Conservation (phyloP, 2,329 filamentous ascomycete genomes). For the Alternaria gaisen region DNA sequence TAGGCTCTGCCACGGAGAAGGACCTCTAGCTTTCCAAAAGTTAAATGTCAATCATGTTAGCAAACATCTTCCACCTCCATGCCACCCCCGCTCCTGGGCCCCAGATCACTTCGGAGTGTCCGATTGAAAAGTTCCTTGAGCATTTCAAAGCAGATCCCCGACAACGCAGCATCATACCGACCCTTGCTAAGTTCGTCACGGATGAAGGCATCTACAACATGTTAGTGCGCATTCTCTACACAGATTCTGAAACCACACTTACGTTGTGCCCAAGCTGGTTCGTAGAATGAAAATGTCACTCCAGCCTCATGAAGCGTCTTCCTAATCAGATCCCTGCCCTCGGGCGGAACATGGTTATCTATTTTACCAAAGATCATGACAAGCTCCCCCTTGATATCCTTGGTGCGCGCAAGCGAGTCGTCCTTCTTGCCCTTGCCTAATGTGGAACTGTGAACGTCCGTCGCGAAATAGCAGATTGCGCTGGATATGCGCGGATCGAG, state of each 20-base stretch:
- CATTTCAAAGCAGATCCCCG: constrained; percentile 90
- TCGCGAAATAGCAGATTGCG: constrained; percentile 88
- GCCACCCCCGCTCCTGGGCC: constrained; percentile 68
- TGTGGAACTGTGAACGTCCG: constrained; percentile 83
- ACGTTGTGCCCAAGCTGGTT: constrained; percentile 91
- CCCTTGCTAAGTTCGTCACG: constrained; percentile 92
- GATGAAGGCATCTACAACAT: constrained; percentile 78
- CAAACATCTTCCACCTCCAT: constrained; percentile 77
- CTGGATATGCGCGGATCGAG: constrained; percentile 80
- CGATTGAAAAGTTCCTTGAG: constrained; percentile 85
- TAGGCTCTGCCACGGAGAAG: neutral
- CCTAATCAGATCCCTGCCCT: constrained; percentile 83
- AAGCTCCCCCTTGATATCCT: constrained; percentile 78
- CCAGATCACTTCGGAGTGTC: constrained; percentile 80
- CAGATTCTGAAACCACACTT: constrained; percentile 39
- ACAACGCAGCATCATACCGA: constrained; percentile 87
- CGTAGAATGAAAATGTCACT: constrained; percentile 81
- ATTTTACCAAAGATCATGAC: constrained; percentile 92
- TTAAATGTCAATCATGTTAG: constrained; percentile 7
- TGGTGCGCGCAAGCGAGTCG: constrained; percentile 67
- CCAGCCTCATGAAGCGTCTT: constrained; percentile 80
- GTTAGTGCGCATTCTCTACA: neutral
- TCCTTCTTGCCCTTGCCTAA: constrained; percentile 75
- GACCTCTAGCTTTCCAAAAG: neutral
- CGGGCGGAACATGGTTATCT: constrained; percentile 87